Conservation (phyloP, 495 filamentous ascomycete genomes). For the Penicillium antarcticum region DNA sequence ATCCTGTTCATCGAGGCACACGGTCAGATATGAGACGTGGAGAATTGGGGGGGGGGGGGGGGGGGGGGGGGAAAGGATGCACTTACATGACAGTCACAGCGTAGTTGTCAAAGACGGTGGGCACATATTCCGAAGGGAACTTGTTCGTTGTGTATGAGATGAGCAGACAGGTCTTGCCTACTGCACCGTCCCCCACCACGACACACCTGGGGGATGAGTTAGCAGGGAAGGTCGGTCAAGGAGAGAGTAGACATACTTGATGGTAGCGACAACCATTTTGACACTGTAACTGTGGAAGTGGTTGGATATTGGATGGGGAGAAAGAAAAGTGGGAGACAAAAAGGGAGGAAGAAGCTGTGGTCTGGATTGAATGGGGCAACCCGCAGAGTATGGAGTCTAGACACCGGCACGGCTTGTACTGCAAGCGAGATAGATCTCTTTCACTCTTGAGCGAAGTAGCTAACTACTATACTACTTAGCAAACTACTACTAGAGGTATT, state of each 20-base stretch:
- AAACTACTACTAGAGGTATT: too few species aligned
- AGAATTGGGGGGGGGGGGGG: too few species aligned
- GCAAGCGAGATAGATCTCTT: not conserved
- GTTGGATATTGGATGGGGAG: slow-evolving; percentile 6
- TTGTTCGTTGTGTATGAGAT: slow-evolving; percentile 99
- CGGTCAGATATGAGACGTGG: slow-evolving; percentile 11
- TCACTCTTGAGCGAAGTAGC: too few species aligned
- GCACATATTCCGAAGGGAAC: slow-evolving; percentile 99
- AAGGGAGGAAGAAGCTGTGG: slow-evolving; percentile 26
- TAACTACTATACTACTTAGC: too few species aligned
- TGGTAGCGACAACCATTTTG: slow-evolving; percentile 40
- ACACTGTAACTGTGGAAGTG: slow-evolving; percentile 16
- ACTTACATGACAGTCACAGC: slow-evolving; percentile 98
- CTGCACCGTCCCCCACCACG: slow-evolving; percentile 97
- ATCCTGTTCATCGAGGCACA: slow-evolving; percentile 61
- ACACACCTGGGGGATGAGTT: slow-evolving; percentile 68
- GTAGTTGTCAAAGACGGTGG: slow-evolving; percentile 99
- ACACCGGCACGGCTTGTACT: slow-evolving; percentile 12
- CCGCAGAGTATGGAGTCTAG: slow-evolving; percentile 28
- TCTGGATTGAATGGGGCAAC: slow-evolving; percentile 30
- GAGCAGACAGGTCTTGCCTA: slow-evolving; percentile 97
- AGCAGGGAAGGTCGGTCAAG: slow-evolving; percentile 20
- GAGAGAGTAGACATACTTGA: slow-evolving; percentile 29
- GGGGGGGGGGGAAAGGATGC: too few species aligned
- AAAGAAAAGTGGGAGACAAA: slow-evolving; percentile 18